Evolutionary conservation across 1,139 yeast species (phyloP).

Genomic region (Scheffersomyces parashehatae): DNA sequence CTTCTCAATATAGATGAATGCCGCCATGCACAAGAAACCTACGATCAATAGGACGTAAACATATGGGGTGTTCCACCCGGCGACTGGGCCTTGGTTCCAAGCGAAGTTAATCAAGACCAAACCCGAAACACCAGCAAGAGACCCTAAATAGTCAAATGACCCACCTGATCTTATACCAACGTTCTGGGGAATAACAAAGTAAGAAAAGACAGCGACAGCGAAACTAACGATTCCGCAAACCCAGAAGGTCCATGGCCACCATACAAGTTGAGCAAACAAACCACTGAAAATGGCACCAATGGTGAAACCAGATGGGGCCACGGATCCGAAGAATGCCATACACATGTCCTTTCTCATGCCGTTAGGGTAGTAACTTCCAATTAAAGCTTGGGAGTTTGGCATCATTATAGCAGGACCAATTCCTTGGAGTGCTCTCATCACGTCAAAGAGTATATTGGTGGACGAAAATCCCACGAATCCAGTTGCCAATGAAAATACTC

Average conservation of each 20-base stretch:
- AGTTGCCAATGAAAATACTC: constrained; percentile 49
- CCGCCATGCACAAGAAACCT: constrained; percentile 38
- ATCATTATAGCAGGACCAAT: constrained; percentile 57
- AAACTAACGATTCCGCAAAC: constrained; percentile 40
- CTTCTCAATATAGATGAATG: constrained; percentile 37
- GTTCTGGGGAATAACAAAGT: constrained; percentile 44
- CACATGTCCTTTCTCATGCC: constrained; percentile 41
- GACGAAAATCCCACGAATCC: constrained; percentile 51
- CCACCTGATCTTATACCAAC: constrained; percentile 23
- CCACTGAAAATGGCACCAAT: constrained; percentile 52
- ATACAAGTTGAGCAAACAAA: constrained; percentile 38
- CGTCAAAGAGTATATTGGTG: constrained; percentile 45
- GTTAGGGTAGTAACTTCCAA: constrained; percentile 52
- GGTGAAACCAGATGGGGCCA: constrained; percentile 59
- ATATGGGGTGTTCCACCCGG: constrained; percentile 55
- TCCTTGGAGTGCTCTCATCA: constrained; percentile 61
- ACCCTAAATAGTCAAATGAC: constrained; percentile 50
- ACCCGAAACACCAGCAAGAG: constrained; percentile 48
- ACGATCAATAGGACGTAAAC: constrained; percentile 52
- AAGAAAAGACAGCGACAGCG: constrained; percentile 28
- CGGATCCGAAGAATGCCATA: constrained; percentile 55
- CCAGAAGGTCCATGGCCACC: constrained; percentile 66
- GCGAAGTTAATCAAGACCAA: constrained; percentile 54
- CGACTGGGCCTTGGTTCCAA: constrained; percentile 64
- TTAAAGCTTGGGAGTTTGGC: constrained; percentile 58